A percentile compares a stretch with the other conserved stretches of the same genome.
These are phyloP conservation scores for Scutellaria barbata DNA, from an alignment of 257 asterid species.

Conservation along the genomic window DNA sequence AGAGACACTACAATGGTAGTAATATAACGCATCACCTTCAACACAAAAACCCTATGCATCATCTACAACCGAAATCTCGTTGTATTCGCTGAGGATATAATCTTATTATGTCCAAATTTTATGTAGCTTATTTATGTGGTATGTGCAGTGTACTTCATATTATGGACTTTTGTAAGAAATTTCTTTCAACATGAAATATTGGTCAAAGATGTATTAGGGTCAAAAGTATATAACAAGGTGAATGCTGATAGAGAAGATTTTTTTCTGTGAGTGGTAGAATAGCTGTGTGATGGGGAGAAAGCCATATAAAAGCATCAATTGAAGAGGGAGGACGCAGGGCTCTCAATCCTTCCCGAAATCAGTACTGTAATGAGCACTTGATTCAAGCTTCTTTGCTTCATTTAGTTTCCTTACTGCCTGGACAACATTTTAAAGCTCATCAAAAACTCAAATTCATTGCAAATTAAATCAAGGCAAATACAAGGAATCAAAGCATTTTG, in stretches of 20 bases:
- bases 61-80: no score
- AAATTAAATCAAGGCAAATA: background rate
- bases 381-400: slow-evolving; percentile 96
- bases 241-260: background rate
- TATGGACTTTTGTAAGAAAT: slow-evolving; percentile 10
- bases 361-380: slow-evolving; percentile 88
- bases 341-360: slow-evolving; percentile 84
- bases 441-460: background rate
- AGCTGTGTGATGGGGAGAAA: background rate
- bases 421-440: slow-evolving; percentile 15
- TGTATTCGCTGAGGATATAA: no score
- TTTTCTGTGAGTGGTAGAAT: background rate
- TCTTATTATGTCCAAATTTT: background rate
- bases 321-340: background rate
- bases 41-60: background rate
- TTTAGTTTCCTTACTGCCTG: slow-evolving; percentile 93
- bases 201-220: background rate
- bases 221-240: background rate
- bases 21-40: slow-evolving; percentile 33
- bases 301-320: no score
- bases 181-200: background rate
- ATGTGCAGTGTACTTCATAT: background rate
- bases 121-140: slow-evolving; percentile 24
- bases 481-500: no score
- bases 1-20: slow-evolving; percentile 62